phyloP scores from a whole-genome alignment of 495 filamentous ascomycete species.

The Podospora sp. region DNA sequence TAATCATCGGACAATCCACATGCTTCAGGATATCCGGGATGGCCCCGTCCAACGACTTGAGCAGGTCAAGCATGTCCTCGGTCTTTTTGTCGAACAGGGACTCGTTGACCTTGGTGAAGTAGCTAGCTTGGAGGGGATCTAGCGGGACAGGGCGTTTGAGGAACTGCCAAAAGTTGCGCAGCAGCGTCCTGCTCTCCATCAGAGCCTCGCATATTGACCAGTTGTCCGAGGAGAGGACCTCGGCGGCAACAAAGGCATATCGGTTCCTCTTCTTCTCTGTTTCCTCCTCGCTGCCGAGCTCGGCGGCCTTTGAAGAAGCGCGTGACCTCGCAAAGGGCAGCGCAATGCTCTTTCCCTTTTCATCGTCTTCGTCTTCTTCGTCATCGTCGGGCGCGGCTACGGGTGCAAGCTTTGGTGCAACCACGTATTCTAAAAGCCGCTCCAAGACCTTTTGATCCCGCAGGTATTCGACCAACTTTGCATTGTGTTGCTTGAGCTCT shows the following conservation, averaged over 20 bases:
- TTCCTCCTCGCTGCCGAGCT: slow-evolving; percentile 59
- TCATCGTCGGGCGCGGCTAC: slow-evolving; percentile 64
- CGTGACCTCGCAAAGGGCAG: slow-evolving; percentile 51
- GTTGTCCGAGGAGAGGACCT: slow-evolving; percentile 92
- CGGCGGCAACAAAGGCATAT: slow-evolving; percentile 88
- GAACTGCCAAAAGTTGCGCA: slow-evolving; percentile 90
- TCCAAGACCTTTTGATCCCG: slow-evolving; percentile 85
- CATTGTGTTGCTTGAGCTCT: slow-evolving; percentile 97
- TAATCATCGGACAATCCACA: slow-evolving; percentile 97
- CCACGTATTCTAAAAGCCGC: slow-evolving; percentile 86
- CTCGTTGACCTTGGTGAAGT: slow-evolving; percentile 99
- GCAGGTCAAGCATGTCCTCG: slow-evolving; percentile 87
- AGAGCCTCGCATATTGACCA: slow-evolving; percentile 94
- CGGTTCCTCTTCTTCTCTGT: slow-evolving; percentile 85
- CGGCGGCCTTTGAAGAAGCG: slow-evolving; percentile 44
- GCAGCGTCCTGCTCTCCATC: slow-evolving; percentile 74
- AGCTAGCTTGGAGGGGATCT: slow-evolving; percentile 90
- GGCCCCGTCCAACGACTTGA: slow-evolving; percentile 79
- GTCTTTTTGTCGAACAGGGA: slow-evolving; percentile 96
- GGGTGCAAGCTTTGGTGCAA: slow-evolving; percentile 68
- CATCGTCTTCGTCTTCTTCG: slow-evolving; percentile 55
- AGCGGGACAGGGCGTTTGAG: slow-evolving; percentile 76
- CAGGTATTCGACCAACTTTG: slow-evolving; percentile 95
- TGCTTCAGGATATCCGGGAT: slow-evolving; percentile 86
- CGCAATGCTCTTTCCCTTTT: slow-evolving; percentile 54